phyloP scores from a whole-genome alignment of 202 grass and related monocot species.

The Zoysia matrella region DNA sequence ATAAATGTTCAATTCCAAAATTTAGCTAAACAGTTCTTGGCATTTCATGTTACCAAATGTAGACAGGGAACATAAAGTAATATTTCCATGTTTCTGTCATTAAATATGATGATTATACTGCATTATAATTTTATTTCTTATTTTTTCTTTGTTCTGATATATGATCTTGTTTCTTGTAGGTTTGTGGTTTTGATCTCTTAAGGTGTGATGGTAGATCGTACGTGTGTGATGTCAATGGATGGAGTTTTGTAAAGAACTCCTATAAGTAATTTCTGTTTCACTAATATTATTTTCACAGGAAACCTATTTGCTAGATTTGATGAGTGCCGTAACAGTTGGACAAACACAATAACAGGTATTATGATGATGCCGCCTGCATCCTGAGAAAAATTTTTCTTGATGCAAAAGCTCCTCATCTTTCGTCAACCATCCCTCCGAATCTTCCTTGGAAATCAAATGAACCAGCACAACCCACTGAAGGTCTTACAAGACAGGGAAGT shows the following conservation, averaged over 20 bases:
- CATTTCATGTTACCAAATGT: slow-evolving; percentile 8
- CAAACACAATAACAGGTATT: slow-evolving; percentile 65
- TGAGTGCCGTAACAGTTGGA: slow-evolving; percentile 18
- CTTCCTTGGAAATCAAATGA: slow-evolving; percentile 93
- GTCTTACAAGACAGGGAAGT: slow-evolving; percentile 89
- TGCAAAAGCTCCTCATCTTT: slow-evolving; percentile 99
- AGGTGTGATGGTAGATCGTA: slow-evolving; percentile 95
- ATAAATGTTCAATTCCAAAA: background rate
- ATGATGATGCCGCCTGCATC: slow-evolving; percentile 98
- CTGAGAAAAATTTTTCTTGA: slow-evolving; percentile 99
- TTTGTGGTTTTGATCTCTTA: slow-evolving; percentile 99
- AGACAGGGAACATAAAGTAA: background rate
- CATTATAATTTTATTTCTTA: slow-evolving; percentile 33
- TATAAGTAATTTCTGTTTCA: slow-evolving; percentile 65
- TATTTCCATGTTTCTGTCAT: background rate
- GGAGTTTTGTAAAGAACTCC: slow-evolving; percentile 21
- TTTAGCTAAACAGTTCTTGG: background rate
- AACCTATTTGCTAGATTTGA: slow-evolving; percentile 21
- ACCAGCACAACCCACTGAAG: slow-evolving; percentile 69
- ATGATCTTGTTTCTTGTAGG: slow-evolving; percentile 52
- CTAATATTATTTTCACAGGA: slow-evolving; percentile 30
- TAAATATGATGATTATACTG: background rate
- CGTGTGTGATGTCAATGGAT: slow-evolving; percentile 70
- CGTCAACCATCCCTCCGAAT: slow-evolving; percentile 86
- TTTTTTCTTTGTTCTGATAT: slow-evolving; percentile 28